Percentiles rank a stretch among this genome's conserved stretches.
These are phyloP conservation scores for Flaveria floridana DNA, from an alignment of 140 eudicot genomes.

Conservation along the genomic window DNA sequence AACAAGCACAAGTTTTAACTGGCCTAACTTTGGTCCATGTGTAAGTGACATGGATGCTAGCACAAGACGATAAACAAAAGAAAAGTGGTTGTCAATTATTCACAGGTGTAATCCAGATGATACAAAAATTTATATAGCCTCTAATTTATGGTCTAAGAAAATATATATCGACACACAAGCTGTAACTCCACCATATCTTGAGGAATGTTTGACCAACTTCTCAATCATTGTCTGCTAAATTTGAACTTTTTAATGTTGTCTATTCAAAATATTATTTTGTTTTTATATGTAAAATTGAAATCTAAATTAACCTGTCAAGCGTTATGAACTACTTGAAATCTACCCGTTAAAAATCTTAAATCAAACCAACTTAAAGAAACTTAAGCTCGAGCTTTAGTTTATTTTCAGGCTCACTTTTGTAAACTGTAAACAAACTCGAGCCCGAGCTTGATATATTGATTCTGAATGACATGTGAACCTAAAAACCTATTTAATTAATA, in stretches of 20 bases:
- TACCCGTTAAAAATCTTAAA: no score
- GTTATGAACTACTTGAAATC: no score
- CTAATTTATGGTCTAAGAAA: conserved; percentile 21
- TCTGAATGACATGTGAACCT: no score
- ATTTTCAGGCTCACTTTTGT: no score
- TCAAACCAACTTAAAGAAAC: no score
- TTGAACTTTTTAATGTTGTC: conserved; percentile 27
- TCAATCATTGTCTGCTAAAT: conserved; percentile 24
- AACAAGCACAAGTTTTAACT: background rate
- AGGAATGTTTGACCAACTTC: conserved; percentile 41
- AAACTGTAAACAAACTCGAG: no score
- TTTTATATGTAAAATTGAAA: no score
- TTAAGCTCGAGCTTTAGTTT: no score
- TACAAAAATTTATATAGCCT: conserved; percentile 8
- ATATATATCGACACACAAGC: conserved; percentile 20
- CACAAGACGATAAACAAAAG: conserved; percentile 8
- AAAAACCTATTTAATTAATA: no score
- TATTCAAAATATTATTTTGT: background rate
- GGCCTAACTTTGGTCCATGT: background rate
- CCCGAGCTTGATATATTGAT: no score
- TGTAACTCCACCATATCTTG: conserved; percentile 18
- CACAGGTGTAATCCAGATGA: conserved; percentile 40
- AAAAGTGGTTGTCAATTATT: conserved; percentile 34
- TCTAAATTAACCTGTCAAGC: no score
- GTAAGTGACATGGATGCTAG: conserved; percentile 21